Evolutionary conservation across 1,139 yeast species (phyloP).

Genomic region (Candida sojae): DNA sequence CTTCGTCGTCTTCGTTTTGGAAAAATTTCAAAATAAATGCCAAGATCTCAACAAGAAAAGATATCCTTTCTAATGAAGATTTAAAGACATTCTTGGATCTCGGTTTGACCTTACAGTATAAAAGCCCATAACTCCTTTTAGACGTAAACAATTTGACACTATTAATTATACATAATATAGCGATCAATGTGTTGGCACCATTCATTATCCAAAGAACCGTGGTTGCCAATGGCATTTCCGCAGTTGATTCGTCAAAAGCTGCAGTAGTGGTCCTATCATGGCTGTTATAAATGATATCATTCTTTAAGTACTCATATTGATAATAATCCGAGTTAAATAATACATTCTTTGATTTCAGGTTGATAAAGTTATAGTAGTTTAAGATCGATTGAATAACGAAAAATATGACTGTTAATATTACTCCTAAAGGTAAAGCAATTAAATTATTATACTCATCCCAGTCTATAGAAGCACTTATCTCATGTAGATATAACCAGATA

Average conservation of each 20-base stretch:
- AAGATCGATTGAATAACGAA: conserved; percentile 11
- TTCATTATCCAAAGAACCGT: conserved; percentile 24
- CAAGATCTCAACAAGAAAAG: conserved; percentile 9
- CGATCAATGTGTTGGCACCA: conserved; percentile 16
- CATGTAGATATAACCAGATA: conserved; percentile 52
- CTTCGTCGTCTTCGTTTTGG: conserved; percentile 10
- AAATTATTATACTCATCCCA: conserved; percentile 54
- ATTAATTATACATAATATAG: conserved; percentile 28
- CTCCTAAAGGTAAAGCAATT: conserved; percentile 17
- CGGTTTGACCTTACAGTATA: conserved; percentile 36
- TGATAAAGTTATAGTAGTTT: conserved; percentile 15
- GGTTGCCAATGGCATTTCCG: conserved; percentile 8
- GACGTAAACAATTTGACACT: conserved; percentile 30
- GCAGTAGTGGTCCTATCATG: not conserved
- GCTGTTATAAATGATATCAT: conserved; percentile 4
- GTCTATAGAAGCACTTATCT: conserved; percentile 54
- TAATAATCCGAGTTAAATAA: conserved; percentile 19
- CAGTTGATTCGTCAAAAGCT: not conserved
- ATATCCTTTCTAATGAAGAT: conserved; percentile 10
- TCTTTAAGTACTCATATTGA: conserved; percentile 35
- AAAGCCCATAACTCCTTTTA: conserved; percentile 41
- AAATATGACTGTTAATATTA: conserved; percentile 1
- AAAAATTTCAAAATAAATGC: conserved; percentile 12
- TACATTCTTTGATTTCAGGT: conserved; percentile 13
- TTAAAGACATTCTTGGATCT: conserved; percentile 36